Base-by-base conservation (phyloP, 495 filamentous ascomycete genomes). In the Cladorrhinum samala region DNA sequence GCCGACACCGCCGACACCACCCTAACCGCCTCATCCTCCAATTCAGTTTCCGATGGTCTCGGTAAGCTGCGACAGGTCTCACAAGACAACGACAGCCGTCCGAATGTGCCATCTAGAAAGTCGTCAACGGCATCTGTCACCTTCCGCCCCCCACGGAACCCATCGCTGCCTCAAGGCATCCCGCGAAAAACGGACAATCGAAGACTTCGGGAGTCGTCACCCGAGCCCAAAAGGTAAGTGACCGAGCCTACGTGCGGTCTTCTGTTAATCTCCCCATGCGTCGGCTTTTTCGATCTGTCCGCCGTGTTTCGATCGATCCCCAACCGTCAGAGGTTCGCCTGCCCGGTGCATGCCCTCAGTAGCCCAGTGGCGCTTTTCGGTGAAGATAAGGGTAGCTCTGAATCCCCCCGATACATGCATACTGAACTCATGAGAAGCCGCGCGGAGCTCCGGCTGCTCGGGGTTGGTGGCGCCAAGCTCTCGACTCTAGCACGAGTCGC, bases 171-270 rank as follows among this genome's bases (percentile, higher is more conserved):
- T 17, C 74, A 76, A 42, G 74, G 74, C 21, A 42, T 59, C 5
- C 71, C 71, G 48, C 70, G 72, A 30, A 72, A 68, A 45, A 73
- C 72, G 24, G 68, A 69, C 45, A 69, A 66, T 49, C 58, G 49
- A 43, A 64, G 73, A 16, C 67, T 74, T 27, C 63, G 71, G 39
- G 65, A 67, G n/a, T 70, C 70, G 23, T 77, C 74, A n/a, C 74
- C 73, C 24, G 69, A 69, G 39, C 71, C 73, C 45, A 59, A 64
- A 52, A 74, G 65, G 73, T 76, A 63, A 74, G 73, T 72, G 25
- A 14, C 17, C 56, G n/a, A 25, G 43, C 45, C 24, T 47, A 47
- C 45, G n/a, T 47, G 45, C 24, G 30, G 17, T 6, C 14, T 52
- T 37, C 49, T 2, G 19, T 51, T 50, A 39, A 42, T 51, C 44